phyloP scores from a whole-genome alignment of 2,329 filamentous ascomycete genomes.

The Blumeriella jaapii region DNA sequence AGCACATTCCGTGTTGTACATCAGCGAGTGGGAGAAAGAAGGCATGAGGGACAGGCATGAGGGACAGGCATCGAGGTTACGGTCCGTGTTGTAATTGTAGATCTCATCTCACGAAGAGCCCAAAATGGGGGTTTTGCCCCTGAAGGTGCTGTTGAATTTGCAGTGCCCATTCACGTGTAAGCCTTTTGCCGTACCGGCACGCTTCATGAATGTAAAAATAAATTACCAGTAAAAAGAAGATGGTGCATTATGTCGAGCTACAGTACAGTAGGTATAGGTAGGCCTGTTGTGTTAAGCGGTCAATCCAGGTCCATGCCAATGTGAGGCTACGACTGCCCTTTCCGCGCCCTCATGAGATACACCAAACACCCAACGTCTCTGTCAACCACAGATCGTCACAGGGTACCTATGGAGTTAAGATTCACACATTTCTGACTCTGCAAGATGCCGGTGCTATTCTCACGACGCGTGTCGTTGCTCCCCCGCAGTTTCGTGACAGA shows the following conservation, averaged over 20 bases:
- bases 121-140: no score
- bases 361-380: neutral
- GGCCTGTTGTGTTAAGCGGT: no score
- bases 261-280: no score
- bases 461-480: constrained; percentile 15
- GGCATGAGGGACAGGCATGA: constrained; percentile 12
- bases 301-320: constrained; percentile 2
- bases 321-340: constrained; percentile 9
- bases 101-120: constrained; percentile 25
- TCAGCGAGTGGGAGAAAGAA: constrained; percentile 14
- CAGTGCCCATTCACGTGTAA: no score
- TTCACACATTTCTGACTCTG: neutral
- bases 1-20: constrained; percentile 19
- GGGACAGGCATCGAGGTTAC: constrained; percentile 12
- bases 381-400: neutral
- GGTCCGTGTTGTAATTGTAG: constrained; percentile 27
- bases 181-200: no score
- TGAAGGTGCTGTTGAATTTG: no score
- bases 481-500: constrained; percentile 13
- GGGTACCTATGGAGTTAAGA: neutral
- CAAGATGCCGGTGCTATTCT: constrained; percentile 18
- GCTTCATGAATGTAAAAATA: constrained; percentile 5
- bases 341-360: neutral
- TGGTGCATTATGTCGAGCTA: no score
- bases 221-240: no score